These are phyloP conservation scores for Daedaleopsis sinensis DNA, from an alignment of 768 basidiomycete species.

Conservation along the genomic window DNA sequence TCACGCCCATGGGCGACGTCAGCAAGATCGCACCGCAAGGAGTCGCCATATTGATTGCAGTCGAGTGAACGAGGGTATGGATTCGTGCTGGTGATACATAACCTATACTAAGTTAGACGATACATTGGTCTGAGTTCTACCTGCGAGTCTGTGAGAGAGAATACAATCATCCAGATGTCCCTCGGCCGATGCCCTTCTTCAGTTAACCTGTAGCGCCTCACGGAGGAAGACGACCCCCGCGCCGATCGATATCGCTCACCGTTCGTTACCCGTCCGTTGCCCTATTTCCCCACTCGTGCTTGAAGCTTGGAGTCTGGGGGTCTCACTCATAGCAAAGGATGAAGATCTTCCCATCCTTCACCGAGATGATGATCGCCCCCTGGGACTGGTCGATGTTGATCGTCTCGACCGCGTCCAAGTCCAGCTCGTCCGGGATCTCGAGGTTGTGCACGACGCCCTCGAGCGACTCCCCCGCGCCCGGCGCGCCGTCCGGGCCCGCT, in stretches of 20 bases:
- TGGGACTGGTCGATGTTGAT: slow-evolving; percentile 81
- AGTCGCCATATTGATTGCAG: background rate
- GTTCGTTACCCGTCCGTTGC: background rate
- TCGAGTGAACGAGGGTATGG: slow-evolving; percentile 9
- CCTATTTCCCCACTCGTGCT: background rate
- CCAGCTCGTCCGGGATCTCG: slow-evolving; percentile 64
- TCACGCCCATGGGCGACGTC: background rate
- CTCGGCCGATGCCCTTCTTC: background rate
- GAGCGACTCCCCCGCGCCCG: slow-evolving; percentile 41
- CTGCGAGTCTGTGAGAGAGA: slow-evolving; percentile 6
- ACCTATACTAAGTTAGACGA: slow-evolving; percentile 12
- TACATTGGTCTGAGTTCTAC: slow-evolving; percentile 15
- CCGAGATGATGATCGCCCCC: slow-evolving; percentile 70
- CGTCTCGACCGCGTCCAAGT: slow-evolving; percentile 68
- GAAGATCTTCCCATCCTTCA: slow-evolving; percentile 70
- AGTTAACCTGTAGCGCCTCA: background rate
- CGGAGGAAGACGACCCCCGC: background rate
- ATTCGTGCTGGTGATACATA: slow-evolving; percentile 13
- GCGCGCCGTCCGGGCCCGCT: slow-evolving; percentile 1
- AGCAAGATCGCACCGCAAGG: background rate
- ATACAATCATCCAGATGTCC: background rate
- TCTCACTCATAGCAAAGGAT: slow-evolving; percentile 64
- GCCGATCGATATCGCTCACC: background rate
- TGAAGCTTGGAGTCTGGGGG: no score
- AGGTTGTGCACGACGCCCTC: slow-evolving; percentile 55